Conservation (phyloP, 1,139 yeast genomes). For the Debaryomyces sp. region DNA sequence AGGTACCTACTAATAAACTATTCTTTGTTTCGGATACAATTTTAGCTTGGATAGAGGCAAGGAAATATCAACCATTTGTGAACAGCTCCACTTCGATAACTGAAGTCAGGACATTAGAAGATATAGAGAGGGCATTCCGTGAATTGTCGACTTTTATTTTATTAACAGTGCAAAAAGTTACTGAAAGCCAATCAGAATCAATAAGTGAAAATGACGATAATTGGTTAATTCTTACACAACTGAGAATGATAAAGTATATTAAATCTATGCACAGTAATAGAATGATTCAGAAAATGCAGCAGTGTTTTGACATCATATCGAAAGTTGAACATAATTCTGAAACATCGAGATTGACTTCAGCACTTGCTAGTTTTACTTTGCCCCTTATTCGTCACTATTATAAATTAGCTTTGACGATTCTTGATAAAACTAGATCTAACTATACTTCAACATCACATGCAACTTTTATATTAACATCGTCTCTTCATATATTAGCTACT, state of each 20-base stretch:
- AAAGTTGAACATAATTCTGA: slow-evolving; percentile 36
- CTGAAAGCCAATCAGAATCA: slow-evolving; percentile 34
- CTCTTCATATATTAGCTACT: slow-evolving; percentile 65
- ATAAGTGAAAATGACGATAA: slow-evolving; percentile 56
- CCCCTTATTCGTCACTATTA: slow-evolving; percentile 62
- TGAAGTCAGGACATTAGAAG: slow-evolving; percentile 28
- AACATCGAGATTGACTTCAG: slow-evolving; percentile 40
- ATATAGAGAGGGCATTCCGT: slow-evolving; percentile 51
- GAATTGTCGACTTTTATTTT: slow-evolving; percentile 62
- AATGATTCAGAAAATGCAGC: slow-evolving; percentile 25
- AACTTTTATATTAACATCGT: slow-evolving; percentile 57
- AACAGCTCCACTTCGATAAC: slow-evolving; percentile 28
- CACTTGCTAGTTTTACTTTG: slow-evolving; percentile 53
- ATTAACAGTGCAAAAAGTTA: slow-evolving; percentile 63
- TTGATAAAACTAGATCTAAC: slow-evolving; percentile 45
- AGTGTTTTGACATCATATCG: slow-evolving; percentile 20
- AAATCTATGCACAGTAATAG: slow-evolving; percentile 31
- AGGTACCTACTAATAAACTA: slow-evolving; percentile 22
- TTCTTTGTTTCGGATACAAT: slow-evolving; percentile 53
- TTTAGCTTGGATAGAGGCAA: slow-evolving; percentile 36
- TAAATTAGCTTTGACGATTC: slow-evolving; percentile 42
- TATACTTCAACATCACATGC: slow-evolving; percentile 62
- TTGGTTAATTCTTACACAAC: slow-evolving; percentile 63
- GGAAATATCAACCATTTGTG: slow-evolving; percentile 20
- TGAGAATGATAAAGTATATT: slow-evolving; percentile 38